Evolutionary conservation across 441 rosid genomes (phyloP).

Genomic region (Bocquillonia castaneifolia): DNA sequence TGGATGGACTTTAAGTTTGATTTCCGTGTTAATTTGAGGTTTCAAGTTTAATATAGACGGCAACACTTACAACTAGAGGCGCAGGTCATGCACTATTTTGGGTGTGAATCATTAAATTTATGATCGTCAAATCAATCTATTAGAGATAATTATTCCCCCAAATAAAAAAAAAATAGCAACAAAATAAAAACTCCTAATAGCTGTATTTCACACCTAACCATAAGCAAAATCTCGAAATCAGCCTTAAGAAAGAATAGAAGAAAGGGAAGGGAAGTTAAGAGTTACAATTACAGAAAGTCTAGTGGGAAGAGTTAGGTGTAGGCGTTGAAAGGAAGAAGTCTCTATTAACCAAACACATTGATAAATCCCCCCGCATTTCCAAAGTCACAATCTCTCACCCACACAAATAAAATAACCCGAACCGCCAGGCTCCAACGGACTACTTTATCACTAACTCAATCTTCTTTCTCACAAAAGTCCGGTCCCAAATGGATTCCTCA

Average conservation of each 20-base stretch:
- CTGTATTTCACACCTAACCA: slow-evolving; percentile 16
- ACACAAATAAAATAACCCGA: too few species aligned
- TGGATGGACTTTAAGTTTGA: too few species aligned
- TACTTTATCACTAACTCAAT: slow-evolving; percentile 16
- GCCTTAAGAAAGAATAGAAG: neutral
- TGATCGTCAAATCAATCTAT: too few species aligned
- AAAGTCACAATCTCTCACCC: neutral
- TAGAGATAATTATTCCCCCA: too few species aligned
- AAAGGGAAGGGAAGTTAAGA: neutral
- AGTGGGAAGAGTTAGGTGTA: slow-evolving; percentile 26
- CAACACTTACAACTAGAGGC: too few species aligned
- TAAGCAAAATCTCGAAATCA: slow-evolving; percentile 18
- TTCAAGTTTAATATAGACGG: too few species aligned
- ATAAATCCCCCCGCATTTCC: neutral
- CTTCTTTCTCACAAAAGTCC: neutral
- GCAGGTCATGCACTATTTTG: too few species aligned
- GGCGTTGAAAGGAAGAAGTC: slow-evolving; percentile 2
- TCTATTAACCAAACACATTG: too few species aligned
- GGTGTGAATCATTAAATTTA: too few species aligned
- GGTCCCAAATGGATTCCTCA: slow-evolving; percentile 39
- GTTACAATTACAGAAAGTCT: slow-evolving; percentile 7
- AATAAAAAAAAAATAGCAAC: too few species aligned
- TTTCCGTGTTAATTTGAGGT: too few species aligned
- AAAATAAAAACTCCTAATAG: neutral
- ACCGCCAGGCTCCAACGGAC: too few species aligned